Conservation (phyloP, 805 yeast genomes). For the Yarrowia divulgata region DNA sequence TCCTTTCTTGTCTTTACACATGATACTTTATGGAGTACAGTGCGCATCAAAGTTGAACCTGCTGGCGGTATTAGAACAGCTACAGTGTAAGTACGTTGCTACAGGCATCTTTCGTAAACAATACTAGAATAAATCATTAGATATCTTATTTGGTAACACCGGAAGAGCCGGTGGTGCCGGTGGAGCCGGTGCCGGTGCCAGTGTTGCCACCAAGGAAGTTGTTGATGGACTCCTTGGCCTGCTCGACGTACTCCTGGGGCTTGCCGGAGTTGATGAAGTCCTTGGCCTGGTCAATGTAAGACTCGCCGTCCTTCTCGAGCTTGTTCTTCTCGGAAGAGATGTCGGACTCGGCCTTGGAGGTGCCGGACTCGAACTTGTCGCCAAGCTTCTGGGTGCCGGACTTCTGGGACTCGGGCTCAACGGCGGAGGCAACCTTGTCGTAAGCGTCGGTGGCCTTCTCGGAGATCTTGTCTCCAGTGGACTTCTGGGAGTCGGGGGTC, state of each 20-base stretch:
- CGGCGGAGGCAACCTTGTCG: slow-evolving; percentile 66
- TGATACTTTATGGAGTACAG: too few species aligned
- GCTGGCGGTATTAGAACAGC: too few species aligned
- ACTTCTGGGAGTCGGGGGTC: slow-evolving; percentile 76
- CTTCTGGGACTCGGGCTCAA: slow-evolving; percentile 72
- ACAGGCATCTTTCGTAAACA: too few species aligned
- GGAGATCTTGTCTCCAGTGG: slow-evolving; percentile 69
- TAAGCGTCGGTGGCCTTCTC: slow-evolving; percentile 70
- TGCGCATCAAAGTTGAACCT: too few species aligned
- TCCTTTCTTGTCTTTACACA: too few species aligned
- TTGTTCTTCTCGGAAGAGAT: slow-evolving; percentile 50
- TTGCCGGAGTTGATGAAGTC: slow-evolving; percentile 40
- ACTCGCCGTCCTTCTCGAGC: slow-evolving; percentile 48
- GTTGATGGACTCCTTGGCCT: slow-evolving; percentile 39
- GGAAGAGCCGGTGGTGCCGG: slow-evolving; percentile 2
- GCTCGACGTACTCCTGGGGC: slow-evolving; percentile 40
- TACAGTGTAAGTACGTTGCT: too few species aligned
- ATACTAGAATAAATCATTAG: too few species aligned
- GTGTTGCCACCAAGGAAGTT: slow-evolving; percentile 32
- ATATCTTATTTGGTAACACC: background rate
- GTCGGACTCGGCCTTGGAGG: slow-evolving; percentile 56
- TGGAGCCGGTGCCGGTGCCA: slow-evolving; percentile 22
- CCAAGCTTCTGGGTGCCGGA: slow-evolving; percentile 71
- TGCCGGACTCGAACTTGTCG: slow-evolving; percentile 65
- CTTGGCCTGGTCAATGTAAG: slow-evolving; percentile 40